Percentiles rank a stretch among this genome's conserved stretches.
Evolutionary conservation across 73 alveolate species (phyloP).

Genomic region (Blepharisma stoltei): DNA sequence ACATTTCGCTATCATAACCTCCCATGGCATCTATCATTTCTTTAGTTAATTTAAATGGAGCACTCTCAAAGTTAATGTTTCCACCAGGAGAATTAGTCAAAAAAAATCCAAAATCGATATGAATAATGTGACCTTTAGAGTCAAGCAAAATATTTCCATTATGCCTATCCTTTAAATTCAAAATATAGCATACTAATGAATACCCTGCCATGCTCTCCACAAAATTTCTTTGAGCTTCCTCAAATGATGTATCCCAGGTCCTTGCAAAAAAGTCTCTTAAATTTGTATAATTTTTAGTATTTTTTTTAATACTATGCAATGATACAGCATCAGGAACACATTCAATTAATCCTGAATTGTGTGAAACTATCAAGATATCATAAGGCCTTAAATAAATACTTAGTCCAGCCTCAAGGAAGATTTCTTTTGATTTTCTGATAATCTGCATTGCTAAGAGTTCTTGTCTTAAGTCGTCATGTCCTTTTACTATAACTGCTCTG

Average conservation of each 20-base stretch:
- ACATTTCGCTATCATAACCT: constrained; percentile 46
- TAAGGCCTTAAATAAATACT: constrained; percentile 89
- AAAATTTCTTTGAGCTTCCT: constrained; percentile 96
- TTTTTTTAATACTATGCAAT: constrained; percentile 91
- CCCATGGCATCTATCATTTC: constrained; percentile 68
- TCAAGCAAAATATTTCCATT: constrained; percentile 98
- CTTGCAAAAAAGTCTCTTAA: constrained; percentile 74
- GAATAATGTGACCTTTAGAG: constrained; percentile 95
- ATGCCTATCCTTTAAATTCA: constrained; percentile 98
- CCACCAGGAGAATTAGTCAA: constrained; percentile 88
- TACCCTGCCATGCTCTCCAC: constrained; percentile 98
- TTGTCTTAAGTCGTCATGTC: constrained; percentile 96
- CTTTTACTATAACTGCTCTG: constrained; percentile 87
- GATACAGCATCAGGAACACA: constrained; percentile 90
- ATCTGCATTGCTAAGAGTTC: constrained; percentile 96
- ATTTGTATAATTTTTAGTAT: constrained; percentile 54
- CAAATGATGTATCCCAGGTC: constrained; percentile 75
- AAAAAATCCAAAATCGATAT: constrained; percentile 98
- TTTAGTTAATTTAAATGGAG: constrained; percentile 98
- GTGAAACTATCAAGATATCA: constrained; percentile 88
- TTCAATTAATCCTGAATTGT: constrained; percentile 93
- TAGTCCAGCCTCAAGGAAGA: constrained; percentile 72
- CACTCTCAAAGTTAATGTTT: constrained; percentile 91
- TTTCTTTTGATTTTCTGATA: constrained; percentile 76
- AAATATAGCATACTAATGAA: constrained; percentile 85